Conservation (phyloP, 1,284 basidiomycete species). For the Leccinum solheimii region DNA sequence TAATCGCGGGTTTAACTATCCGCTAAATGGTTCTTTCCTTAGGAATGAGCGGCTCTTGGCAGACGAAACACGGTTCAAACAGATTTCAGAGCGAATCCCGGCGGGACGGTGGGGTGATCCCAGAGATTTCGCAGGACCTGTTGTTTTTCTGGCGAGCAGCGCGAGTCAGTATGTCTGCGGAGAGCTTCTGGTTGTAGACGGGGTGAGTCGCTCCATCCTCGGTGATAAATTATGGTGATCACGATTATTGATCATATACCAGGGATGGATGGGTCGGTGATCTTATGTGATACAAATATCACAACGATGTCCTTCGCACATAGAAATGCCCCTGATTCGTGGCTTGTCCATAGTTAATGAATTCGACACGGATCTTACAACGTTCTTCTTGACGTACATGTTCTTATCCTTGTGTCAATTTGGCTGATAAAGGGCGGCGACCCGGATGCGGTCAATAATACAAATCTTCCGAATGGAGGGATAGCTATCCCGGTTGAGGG, state of each 20-base stretch:
- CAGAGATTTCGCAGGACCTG: slow-evolving; percentile 85
- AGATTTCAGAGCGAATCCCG: slow-evolving; percentile 94
- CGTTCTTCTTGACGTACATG: slow-evolving; percentile 23
- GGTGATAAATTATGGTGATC: slow-evolving; percentile 16
- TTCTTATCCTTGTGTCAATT: slow-evolving; percentile 5
- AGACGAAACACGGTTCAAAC: slow-evolving; percentile 74
- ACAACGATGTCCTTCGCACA: slow-evolving; percentile 1
- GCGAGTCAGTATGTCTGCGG: slow-evolving; percentile 92
- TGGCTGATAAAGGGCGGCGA: slow-evolving; percentile 3
- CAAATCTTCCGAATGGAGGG: slow-evolving; percentile 15
- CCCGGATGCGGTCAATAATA: slow-evolving; percentile 11
- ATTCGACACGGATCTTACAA: slow-evolving; percentile 1
- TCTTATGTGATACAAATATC: slow-evolving; percentile 5
- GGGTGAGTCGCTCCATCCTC: slow-evolving; percentile 43
- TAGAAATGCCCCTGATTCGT: slow-evolving; percentile 1
- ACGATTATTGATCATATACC: slow-evolving; percentile 14
- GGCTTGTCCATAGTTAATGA: slow-evolving; percentile 1
- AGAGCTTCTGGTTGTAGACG: slow-evolving; percentile 79
- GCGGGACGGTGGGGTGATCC: slow-evolving; percentile 89
- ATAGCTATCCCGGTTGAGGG: not conserved
- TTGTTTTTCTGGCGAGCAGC: slow-evolving; percentile 85
- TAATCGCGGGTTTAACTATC: slow-evolving; percentile 17
- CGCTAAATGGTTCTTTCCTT: slow-evolving; percentile 23
- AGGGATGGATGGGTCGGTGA: slow-evolving; percentile 71
- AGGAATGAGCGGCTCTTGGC: slow-evolving; percentile 80